Conservation (phyloP, 2,329 filamentous ascomycete genomes). For the Clathrospora elynae region DNA sequence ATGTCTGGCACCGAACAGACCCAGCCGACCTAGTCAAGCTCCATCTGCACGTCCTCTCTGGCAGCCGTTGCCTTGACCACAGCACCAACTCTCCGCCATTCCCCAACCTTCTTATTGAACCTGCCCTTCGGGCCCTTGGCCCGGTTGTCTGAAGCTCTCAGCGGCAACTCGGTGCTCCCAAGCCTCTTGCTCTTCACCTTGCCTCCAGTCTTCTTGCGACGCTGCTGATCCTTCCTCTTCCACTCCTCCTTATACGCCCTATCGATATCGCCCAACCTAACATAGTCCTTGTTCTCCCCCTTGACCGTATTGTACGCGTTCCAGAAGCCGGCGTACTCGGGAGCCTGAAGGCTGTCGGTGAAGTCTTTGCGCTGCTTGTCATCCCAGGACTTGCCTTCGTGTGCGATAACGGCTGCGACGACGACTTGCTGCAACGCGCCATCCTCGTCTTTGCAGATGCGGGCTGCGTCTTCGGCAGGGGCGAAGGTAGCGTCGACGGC, state of each 20-base stretch:
- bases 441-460: conserved; percentile 11
- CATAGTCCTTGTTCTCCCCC: conserved; percentile 1
- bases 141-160: too few relatives aligned
- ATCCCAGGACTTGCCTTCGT: conserved; percentile 1
- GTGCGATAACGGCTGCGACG: conserved; percentile 1
- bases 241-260: not conserved
- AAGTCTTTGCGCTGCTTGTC: not conserved
- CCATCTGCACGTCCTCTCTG: too few relatives aligned
- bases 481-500: conserved; percentile 4
- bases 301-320: conserved; percentile 3
- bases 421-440: conserved; percentile 7
- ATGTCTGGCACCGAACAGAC: too few relatives aligned
- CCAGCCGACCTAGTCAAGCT: too few relatives aligned
- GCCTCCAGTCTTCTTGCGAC: not conserved
- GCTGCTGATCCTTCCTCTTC: not conserved
- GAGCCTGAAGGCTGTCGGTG: not conserved
- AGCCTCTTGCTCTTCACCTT: not conserved
- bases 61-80: too few relatives aligned
- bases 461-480: not conserved
- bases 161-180: too few relatives aligned
- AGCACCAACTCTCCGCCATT: too few relatives aligned
- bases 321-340: conserved; percentile 6
- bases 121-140: too few relatives aligned
- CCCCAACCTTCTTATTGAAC: too few relatives aligned
- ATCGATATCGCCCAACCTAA: not conserved